Evolutionary conservation across 2,329 filamentous ascomycete genomes (phyloP).

Genomic region (Verticillium tricorpus): DNA sequence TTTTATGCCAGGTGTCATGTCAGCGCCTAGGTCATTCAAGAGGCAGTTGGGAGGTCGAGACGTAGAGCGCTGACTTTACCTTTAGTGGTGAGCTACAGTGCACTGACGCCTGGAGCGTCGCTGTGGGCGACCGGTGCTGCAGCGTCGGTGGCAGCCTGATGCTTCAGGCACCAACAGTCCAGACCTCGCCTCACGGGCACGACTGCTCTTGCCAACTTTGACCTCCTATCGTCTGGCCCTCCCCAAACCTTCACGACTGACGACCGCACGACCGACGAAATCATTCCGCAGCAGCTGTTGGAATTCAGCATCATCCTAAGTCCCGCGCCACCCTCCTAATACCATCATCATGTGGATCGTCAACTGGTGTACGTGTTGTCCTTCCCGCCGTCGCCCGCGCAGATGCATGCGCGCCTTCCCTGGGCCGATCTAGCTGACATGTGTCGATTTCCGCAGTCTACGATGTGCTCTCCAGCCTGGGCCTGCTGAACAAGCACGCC

Average conservation of each 20-base stretch:
- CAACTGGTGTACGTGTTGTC: constrained; percentile 78
- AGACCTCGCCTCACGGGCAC: background rate
- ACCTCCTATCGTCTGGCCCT: constrained; percentile 2
- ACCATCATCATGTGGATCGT: constrained; percentile 78
- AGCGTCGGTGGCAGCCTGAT: background rate
- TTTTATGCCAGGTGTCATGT: too few species aligned
- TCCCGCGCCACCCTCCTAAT: background rate
- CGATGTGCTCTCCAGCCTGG: constrained; percentile 82
- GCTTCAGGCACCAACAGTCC: background rate
- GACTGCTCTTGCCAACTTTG: constrained; percentile 4
- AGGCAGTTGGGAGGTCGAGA: too few species aligned
- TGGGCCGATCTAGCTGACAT: constrained; percentile 20
- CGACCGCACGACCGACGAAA: constrained; percentile 2
- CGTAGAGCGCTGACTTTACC: too few species aligned
- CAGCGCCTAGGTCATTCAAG: too few species aligned
- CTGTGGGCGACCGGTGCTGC: background rate
- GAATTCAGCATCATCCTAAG: background rate
- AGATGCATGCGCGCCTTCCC: background rate
- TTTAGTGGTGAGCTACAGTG: background rate
- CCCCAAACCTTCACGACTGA: constrained; percentile 2
- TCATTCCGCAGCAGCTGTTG: background rate
- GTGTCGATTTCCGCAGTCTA: constrained; percentile 52
- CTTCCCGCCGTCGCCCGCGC: constrained; percentile 5
- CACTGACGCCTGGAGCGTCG: background rate
- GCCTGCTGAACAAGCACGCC: constrained; percentile 91